Conservation (phyloP, 2,329 filamentous ascomycete species). For the Beauveria caledonica region DNA sequence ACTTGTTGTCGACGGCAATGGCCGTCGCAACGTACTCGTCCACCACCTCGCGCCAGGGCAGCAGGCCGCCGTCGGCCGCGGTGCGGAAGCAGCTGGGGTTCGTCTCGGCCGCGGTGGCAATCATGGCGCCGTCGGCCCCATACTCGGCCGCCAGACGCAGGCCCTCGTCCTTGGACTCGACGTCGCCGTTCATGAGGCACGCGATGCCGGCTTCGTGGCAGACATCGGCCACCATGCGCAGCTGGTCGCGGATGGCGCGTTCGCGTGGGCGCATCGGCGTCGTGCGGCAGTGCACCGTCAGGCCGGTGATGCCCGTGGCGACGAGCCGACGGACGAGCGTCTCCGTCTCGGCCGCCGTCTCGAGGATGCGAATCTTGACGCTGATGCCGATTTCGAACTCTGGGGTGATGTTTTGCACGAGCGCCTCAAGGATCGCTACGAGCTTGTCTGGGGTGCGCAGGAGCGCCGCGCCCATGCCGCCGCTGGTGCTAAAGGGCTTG, state of each 20-base stretch:
- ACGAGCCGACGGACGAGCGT: slow-evolving; percentile 69
- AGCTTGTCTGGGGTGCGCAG: slow-evolving; percentile 78
- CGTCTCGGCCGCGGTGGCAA: slow-evolving; percentile 83
- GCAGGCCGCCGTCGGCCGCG: slow-evolving; percentile 58
- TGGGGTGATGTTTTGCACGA: slow-evolving; percentile 70
- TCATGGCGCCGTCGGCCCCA: slow-evolving; percentile 93
- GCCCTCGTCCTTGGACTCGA: slow-evolving; percentile 65
- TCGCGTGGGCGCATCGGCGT: slow-evolving; percentile 92
- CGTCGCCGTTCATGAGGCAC: slow-evolving; percentile 93
- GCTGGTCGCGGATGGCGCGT: slow-evolving; percentile 74
- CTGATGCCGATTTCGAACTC: slow-evolving; percentile 86
- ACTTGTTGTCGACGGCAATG: slow-evolving; percentile 75
- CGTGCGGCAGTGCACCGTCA: slow-evolving; percentile 93
- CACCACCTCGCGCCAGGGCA: slow-evolving; percentile 70
- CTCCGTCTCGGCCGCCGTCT: slow-evolving; percentile 67
- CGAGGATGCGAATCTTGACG: slow-evolving; percentile 89
- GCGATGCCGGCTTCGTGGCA: slow-evolving; percentile 82
- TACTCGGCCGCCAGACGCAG: slow-evolving; percentile 65
- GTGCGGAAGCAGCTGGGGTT: slow-evolving; percentile 83
- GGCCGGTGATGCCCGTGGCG: slow-evolving; percentile 78
- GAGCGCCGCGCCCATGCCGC: slow-evolving; percentile 92
- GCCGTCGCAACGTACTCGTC: slow-evolving; percentile 64
- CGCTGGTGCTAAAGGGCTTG: slow-evolving; percentile 88
- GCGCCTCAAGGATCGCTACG: slow-evolving; percentile 69
- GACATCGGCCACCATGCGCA: slow-evolving; percentile 72